These are phyloP conservation scores for Geotrichum restrictum DNA, from an alignment of 1,139 yeast species.

Conservation along the genomic window DNA sequence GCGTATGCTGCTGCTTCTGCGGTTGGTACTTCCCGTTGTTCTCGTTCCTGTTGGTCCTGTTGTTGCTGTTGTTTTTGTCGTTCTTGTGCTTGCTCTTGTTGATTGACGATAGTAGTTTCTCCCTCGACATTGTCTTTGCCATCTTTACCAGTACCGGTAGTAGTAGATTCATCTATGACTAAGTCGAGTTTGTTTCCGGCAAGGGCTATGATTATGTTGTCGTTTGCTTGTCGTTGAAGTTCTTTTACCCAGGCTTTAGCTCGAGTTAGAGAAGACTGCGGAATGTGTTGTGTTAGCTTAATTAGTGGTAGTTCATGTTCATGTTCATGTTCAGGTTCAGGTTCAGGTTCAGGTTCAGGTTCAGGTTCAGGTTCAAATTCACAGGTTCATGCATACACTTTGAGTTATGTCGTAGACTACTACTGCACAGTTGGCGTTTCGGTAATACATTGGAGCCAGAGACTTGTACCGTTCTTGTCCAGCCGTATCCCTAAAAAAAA, in stretches of 20 bases:
- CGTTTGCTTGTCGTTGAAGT: slow-evolving; percentile 81
- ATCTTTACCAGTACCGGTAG: no score
- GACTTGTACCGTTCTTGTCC: slow-evolving; percentile 90
- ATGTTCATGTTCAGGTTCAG: neutral
- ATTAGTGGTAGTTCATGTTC: neutral
- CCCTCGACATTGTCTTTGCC: no score
- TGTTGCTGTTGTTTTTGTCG: no score
- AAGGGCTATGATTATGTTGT: slow-evolving; percentile 76
- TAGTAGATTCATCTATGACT: slow-evolving; percentile 38
- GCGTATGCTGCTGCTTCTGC: slow-evolving; percentile 58
- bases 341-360: slow-evolving; percentile 1
- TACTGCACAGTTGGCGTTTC: slow-evolving; percentile 83
- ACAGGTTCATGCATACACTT: slow-evolving; percentile 37
- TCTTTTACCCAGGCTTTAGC: slow-evolving; percentile 97
- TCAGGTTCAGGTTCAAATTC: no score
- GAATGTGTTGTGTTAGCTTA: no score
- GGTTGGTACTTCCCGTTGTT: slow-evolving; percentile 51
- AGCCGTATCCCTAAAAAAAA: slow-evolving; percentile 59
- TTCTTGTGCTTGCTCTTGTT: no score
- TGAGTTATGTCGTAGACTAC: slow-evolving; percentile 71
- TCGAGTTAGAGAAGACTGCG: slow-evolving; percentile 58
- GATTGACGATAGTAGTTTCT: no score
- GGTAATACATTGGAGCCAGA: slow-evolving; percentile 85
- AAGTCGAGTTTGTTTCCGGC: slow-evolving; percentile 83
- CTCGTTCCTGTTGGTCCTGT: no score